Evolutionary conservation across 495 filamentous ascomycete genomes (phyloP).

Genomic region (Podospora sp.): DNA sequence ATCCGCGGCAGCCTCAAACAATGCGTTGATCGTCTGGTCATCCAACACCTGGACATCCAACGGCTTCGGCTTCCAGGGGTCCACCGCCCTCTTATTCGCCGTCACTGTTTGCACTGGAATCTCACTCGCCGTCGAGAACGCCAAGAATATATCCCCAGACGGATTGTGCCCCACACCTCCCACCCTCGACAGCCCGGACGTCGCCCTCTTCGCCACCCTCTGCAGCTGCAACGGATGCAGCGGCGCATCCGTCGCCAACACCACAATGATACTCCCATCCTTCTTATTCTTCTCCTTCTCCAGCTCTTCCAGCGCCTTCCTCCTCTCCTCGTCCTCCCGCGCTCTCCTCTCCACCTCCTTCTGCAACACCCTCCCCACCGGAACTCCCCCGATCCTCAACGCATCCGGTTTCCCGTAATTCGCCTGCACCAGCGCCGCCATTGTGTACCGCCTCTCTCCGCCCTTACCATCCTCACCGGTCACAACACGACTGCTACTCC

Average conservation of each 20-base stretch:
- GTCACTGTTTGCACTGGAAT: constrained; percentile 42
- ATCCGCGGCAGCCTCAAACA: constrained; percentile 55
- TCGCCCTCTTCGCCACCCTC: constrained; percentile 55
- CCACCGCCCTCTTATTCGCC: constrained; percentile 30
- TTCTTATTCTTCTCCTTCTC: constrained; percentile 43
- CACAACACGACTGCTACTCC: constrained; percentile 50
- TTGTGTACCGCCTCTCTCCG: constrained; percentile 43
- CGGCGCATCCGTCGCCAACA: constrained; percentile 56
- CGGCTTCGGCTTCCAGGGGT: constrained; percentile 41
- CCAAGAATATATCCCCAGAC: constrained; percentile 58
- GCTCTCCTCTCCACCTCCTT: constrained; percentile 22
- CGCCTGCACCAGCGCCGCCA: constrained; percentile 54
- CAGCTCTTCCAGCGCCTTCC: constrained; percentile 31
- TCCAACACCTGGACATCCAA: constrained; percentile 46
- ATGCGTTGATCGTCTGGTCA: constrained; percentile 51
- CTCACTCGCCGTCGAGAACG: constrained; percentile 53
- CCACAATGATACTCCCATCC: constrained; percentile 58
- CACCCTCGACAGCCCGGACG: constrained; percentile 52
- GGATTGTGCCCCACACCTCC: constrained; percentile 53
- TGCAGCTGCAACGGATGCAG: constrained; percentile 54
- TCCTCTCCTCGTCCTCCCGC: constrained; percentile 34
- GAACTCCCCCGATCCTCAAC: constrained; percentile 52
- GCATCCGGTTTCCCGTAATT: constrained; percentile 53
- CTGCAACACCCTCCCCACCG: constrained; percentile 46
- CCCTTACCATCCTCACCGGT: constrained; percentile 35